A percentile compares a stretch with the other conserved stretches of the same genome.
Evolutionary conservation across 2,329 filamentous ascomycete species (phyloP).

Genomic region (Waltergamsia citrina): DNA sequence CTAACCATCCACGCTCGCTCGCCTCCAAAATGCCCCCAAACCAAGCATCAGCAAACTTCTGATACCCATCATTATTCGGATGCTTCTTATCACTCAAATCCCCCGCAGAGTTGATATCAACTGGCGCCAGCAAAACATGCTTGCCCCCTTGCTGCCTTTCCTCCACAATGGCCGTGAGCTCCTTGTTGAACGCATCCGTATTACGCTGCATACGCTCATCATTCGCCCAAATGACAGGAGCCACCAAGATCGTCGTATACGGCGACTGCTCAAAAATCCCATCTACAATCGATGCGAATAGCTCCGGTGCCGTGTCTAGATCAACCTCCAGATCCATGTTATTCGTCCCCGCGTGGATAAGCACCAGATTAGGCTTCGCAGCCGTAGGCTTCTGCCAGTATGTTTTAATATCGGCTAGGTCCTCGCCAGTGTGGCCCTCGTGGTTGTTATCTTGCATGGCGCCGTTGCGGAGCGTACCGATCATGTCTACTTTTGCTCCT

Average conservation of each 20-base stretch:
- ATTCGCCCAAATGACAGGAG: constrained; percentile 9
- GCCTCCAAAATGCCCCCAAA: constrained; percentile 16
- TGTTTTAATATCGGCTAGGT: constrained; percentile 6
- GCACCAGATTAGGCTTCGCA: constrained; percentile 11
- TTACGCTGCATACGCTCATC: constrained; percentile 13
- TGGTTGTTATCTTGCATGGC: constrained; percentile 9
- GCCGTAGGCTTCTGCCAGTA: constrained; percentile 4
- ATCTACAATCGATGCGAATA: constrained; percentile 10
- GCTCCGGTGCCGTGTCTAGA: constrained; percentile 6
- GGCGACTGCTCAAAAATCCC: constrained; percentile 8
- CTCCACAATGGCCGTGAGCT: constrained; percentile 15
- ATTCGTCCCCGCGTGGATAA: constrained; percentile 14
- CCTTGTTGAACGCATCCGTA: constrained; percentile 19
- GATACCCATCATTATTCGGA: constrained; percentile 15
- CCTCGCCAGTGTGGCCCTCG: constrained; percentile 9
- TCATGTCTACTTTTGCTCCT: constrained; percentile 10
- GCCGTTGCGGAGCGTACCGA: constrained; percentile 5
- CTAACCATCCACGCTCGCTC: constrained; percentile 7
- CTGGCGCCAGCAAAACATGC: constrained; percentile 7
- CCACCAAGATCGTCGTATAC: constrained; percentile 9
- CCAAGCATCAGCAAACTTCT: constrained; percentile 27
- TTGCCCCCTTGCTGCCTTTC: constrained; percentile 6
- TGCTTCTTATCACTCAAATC: constrained; percentile 4
- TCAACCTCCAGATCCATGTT: constrained; percentile 10
- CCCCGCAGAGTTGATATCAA: constrained; percentile 5